Conservation (phyloP, 352 stramenopile genomes). For the Saprolegnia parasitica region DNA sequence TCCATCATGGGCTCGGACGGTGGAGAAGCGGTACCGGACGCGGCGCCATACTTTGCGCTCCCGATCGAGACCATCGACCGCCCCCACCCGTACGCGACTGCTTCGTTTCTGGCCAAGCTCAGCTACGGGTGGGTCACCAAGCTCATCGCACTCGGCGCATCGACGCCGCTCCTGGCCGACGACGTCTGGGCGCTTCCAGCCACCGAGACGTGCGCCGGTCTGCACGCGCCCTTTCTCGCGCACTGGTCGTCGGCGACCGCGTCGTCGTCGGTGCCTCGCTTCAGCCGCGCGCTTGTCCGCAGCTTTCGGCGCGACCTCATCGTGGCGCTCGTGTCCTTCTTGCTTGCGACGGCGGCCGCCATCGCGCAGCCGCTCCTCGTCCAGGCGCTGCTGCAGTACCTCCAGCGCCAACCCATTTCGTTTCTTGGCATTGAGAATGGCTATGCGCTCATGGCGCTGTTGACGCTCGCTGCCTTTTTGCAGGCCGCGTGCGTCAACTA, state of each 20-base stretch:
- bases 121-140: conserved; percentile 2
- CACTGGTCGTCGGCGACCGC: not conserved
- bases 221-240: not conserved
- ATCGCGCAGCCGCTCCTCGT: conserved; percentile 12
- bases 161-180: conserved; percentile 2
- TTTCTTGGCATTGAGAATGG: conserved; percentile 40
- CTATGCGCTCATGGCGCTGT: conserved; percentile 40
- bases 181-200: not conserved
- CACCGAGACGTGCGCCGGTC: not conserved
- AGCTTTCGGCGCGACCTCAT: conserved; percentile 12
- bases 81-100: not conserved
- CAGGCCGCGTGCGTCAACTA: conserved; percentile 42
- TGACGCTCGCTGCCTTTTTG: conserved; percentile 37
- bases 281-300: not conserved
- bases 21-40: too few relatives aligned
- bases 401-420: conserved; percentile 32
- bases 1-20: too few relatives aligned
- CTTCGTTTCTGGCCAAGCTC: not conserved
- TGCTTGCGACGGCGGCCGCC: not conserved
- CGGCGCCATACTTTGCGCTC: too few relatives aligned
- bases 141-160: not conserved
- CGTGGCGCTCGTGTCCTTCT: not conserved
- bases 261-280: not conserved
- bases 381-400: conserved; percentile 5
- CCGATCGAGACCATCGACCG: too few relatives aligned